A percentile compares a stretch with the other conserved stretches of the same genome.
Evolutionary conservation across 768 basidiomycete species (phyloP).

Genomic region (Trichaptum fuscoviolaceum): DNA sequence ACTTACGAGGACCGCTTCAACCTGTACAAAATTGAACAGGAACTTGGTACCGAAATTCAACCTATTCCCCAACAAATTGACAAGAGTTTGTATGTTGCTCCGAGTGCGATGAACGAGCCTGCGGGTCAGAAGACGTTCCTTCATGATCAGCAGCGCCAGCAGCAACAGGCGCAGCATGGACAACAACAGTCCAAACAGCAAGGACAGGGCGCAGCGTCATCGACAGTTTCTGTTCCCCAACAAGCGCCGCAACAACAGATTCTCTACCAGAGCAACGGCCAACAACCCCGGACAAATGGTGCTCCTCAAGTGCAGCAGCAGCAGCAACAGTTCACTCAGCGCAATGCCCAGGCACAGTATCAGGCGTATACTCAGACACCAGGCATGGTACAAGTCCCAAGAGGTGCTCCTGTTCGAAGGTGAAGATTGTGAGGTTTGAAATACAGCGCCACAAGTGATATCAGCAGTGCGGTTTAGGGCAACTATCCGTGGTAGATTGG

Average conservation of each 20-base stretch:
- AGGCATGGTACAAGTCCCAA: neutral
- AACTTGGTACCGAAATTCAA: slow-evolving; percentile 96
- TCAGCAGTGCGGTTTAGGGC: neutral
- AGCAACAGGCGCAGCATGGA: slow-evolving; percentile 24
- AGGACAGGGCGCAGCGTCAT: neutral
- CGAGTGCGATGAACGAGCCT: slow-evolving; percentile 41
- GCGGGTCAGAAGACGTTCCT: slow-evolving; percentile 33
- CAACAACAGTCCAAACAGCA: slow-evolving; percentile 25
- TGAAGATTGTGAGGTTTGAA: neutral
- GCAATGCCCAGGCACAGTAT: neutral
- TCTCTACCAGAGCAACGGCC: slow-evolving; percentile 34
- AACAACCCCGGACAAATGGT: slow-evolving; percentile 20
- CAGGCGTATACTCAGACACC: neutral
- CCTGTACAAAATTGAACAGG: slow-evolving; percentile 96
- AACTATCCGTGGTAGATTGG: neutral
- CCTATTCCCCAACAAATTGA: slow-evolving; percentile 92
- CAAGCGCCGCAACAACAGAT: slow-evolving; percentile 21
- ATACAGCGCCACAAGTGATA: neutral
- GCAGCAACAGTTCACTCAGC: slow-evolving; percentile 2
- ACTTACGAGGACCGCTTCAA: slow-evolving; percentile 98
- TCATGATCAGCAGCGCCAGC: slow-evolving; percentile 20
- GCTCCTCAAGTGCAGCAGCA: slow-evolving; percentile 1
- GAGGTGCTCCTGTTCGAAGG: neutral
- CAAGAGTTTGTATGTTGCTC: slow-evolving; percentile 89
- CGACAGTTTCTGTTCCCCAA: neutral